phyloP scores from a whole-genome alignment of 2,329 filamentous ascomycete species.

The Diplocarpon mali region DNA sequence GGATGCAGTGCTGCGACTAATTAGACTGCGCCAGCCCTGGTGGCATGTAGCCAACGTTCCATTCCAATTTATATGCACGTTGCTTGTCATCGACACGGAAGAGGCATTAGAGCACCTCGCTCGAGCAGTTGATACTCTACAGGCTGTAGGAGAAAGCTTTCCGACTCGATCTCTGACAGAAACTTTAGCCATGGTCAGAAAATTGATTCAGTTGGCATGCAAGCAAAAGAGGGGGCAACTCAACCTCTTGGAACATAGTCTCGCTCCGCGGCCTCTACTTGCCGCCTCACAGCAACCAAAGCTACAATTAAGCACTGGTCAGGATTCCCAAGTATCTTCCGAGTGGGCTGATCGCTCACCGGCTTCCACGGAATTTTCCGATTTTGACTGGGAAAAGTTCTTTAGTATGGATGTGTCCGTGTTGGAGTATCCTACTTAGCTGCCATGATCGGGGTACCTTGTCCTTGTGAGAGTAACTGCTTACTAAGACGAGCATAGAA shows the following conservation, averaged over 20 bases:
- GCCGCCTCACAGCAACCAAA: not conserved
- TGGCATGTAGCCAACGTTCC: constrained; percentile 5
- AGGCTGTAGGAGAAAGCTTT: constrained; percentile 1
- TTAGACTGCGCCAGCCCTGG: constrained; percentile 1
- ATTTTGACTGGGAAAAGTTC: constrained; percentile 5
- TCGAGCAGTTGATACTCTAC: constrained; percentile 1
- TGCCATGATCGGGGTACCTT: not conserved
- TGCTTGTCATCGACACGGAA: constrained; percentile 3
- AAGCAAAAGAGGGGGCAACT: constrained; percentile 4
- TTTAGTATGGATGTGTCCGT: constrained; percentile 3
- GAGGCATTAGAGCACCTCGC: constrained; percentile 1
- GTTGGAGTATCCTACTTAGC: constrained; percentile 1
- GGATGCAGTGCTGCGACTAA: constrained; percentile 1
- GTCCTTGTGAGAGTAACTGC: no score
- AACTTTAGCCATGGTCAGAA: not conserved
- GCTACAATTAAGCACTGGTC: not conserved
- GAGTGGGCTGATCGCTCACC: not conserved
- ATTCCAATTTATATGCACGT: constrained; percentile 2
- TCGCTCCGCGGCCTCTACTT: not conserved
- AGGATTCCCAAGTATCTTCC: not conserved
- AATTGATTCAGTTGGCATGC: constrained; percentile 1
- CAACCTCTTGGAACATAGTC: constrained; percentile 2
- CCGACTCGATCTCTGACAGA: constrained; percentile 2
- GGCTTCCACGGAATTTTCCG: not conserved
- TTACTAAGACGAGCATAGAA: no score